Evolutionary conservation across 192 early-diverging fungal species (phyloP), one percentile per base, ranked within the genome.

Genomic region (Thamnidium elegans): DNA sequence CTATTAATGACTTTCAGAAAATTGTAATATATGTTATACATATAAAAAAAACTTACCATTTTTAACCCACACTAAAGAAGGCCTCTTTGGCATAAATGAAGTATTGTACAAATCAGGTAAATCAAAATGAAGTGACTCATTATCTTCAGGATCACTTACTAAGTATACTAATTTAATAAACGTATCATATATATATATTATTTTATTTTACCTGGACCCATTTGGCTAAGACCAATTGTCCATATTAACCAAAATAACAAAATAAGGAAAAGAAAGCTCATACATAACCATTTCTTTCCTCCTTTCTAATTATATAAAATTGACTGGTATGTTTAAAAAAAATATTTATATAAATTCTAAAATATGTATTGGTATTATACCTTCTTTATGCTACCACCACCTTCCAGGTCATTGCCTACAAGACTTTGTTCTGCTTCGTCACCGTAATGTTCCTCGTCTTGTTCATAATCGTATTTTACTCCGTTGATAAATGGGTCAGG

Each of bases 191-290:
- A 11, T 52, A 3, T 7, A 43, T 59, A 8, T 14, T 21, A 43
- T 46, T 42, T 3, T 15, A 14, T 11, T 54, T 58, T 47, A 70
- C 55, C 17, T 47, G 39, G 62, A 9, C 46, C 36, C 44, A 73
- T 15, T 42, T 59, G 62, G 15, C 66, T 46, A 5, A 68, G 46
- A 15, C 50, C 66, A 17, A 73, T 51, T 13, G 71, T 53, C 71
- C 71, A 73, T 47, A 68, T 64, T 5, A 67, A 11, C 71, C 71
- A 73, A 13, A 54, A 54, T 15, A 63, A n/a, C 7, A 68, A 26
- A 4, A 73, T 15, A 4, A 73, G 1, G 17, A 48, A 23, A 36
- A 73, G 50, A 4, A 73, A 68, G 3, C 62, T 62, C 10, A 68
- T 23, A 30, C 71, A 73, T 2, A 65, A 63, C 58, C 64, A 66